phyloP scores from a whole-genome alignment of 1,139 yeast species.

The Candida tropicalis region DNA sequence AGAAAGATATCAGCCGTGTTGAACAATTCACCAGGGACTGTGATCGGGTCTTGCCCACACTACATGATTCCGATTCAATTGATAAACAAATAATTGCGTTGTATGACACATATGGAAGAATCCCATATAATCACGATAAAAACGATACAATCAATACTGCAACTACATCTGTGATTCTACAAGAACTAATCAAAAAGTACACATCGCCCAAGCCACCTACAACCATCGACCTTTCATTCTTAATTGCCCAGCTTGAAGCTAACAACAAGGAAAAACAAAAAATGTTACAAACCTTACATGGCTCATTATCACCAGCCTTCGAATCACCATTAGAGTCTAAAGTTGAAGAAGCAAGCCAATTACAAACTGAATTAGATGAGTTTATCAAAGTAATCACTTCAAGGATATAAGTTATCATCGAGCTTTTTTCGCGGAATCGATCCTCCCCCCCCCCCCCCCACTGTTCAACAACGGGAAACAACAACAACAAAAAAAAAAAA shows the following conservation, averaged over 20 bases:
- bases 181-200: conserved; percentile 17
- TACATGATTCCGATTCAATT: conserved; percentile 14
- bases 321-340: conserved; percentile 8
- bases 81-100: conserved; percentile 30
- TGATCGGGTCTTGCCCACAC: conserved; percentile 24
- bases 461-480: too few relatives aligned
- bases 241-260: conserved; percentile 10
- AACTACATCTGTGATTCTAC: conserved; percentile 29
- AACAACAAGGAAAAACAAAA: conserved; percentile 2
- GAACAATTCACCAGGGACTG: conserved; percentile 33
- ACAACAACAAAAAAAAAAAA: neutral
- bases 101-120: conserved; percentile 27
- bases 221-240: conserved; percentile 11
- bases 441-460: too few relatives aligned
- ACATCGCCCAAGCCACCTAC: conserved; percentile 6
- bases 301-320: conserved; percentile 6
- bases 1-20: conserved; percentile 31
- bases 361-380: conserved; percentile 18
- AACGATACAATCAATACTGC: conserved; percentile 42
- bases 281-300: conserved; percentile 4
- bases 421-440: too few relatives aligned
- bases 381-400: conserved; percentile 26
- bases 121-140: conserved; percentile 38
- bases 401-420: neutral
- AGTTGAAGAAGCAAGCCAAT: conserved; percentile 16